phyloP scores from a whole-genome alignment of 1,284 basidiomycete genomes.

The Neonothopanus nambi region DNA sequence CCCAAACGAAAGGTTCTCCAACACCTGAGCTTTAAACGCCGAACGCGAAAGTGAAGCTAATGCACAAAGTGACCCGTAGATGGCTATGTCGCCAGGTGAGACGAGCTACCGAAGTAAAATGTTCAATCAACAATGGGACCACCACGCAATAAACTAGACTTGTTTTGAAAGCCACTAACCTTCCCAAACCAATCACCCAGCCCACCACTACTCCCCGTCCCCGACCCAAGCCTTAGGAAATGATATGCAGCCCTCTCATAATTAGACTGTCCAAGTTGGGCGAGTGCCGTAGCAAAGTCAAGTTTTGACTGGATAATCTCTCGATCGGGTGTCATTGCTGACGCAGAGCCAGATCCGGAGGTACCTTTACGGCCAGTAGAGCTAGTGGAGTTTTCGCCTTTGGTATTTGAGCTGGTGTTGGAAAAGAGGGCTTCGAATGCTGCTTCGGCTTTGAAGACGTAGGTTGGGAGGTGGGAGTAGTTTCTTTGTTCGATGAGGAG shows the following conservation, averaged over 20 bases:
- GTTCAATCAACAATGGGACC: not conserved
- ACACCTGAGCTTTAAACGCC: slow-evolving; percentile 65
- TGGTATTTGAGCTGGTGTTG: slow-evolving; percentile 22
- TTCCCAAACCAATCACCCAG: slow-evolving; percentile 73
- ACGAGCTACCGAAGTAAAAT: slow-evolving; percentile 51
- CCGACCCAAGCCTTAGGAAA: slow-evolving; percentile 68
- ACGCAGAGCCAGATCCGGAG: slow-evolving; percentile 33
- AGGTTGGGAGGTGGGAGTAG: slow-evolving; percentile 81
- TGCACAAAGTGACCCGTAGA: slow-evolving; percentile 81
- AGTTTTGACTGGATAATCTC: slow-evolving; percentile 76
- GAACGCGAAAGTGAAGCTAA: slow-evolving; percentile 73
- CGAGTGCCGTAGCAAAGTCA: slow-evolving; percentile 74
- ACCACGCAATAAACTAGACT: slow-evolving; percentile 7
- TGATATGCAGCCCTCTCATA: slow-evolving; percentile 76
- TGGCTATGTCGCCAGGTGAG: slow-evolving; percentile 76
- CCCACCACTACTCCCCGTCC: slow-evolving; percentile 38
- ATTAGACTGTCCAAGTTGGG: slow-evolving; percentile 64
- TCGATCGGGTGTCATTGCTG: slow-evolving; percentile 42
- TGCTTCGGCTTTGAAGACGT: slow-evolving; percentile 89
- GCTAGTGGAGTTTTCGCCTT: slow-evolving; percentile 19
- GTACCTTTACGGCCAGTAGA: slow-evolving; percentile 24
- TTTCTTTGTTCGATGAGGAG: slow-evolving; percentile 82
- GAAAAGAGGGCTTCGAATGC: slow-evolving; percentile 67
- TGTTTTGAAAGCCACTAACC: slow-evolving; percentile 42
- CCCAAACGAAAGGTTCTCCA: slow-evolving; percentile 71